Evolutionary conservation across 2,329 filamentous ascomycete species (phyloP).

Genomic region (Fusarium musae): DNA sequence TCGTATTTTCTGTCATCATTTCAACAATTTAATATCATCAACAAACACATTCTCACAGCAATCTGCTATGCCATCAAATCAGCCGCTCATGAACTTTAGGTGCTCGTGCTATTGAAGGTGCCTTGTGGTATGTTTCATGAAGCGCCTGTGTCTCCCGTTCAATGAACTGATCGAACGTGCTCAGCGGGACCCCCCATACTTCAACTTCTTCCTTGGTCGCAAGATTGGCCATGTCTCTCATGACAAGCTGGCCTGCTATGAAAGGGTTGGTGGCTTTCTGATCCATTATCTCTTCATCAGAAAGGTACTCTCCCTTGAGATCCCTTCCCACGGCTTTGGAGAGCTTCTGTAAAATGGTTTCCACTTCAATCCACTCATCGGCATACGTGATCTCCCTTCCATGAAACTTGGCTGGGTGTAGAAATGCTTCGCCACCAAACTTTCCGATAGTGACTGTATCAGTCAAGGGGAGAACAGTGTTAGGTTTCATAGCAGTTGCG

Average conservation of each 20-base stretch:
- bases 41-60: neutral
- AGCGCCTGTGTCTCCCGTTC: slow-evolving; percentile 51
- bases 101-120: neutral
- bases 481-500: slow-evolving; percentile 48
- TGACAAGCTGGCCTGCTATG: slow-evolving; percentile 51
- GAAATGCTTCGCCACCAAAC: slow-evolving; percentile 57
- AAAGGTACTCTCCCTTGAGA: slow-evolving; percentile 52
- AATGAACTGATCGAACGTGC: slow-evolving; percentile 57
- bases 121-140: slow-evolving; percentile 43
- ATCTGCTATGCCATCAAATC: neutral
- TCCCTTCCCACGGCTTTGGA: slow-evolving; percentile 48
- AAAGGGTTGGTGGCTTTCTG: slow-evolving; percentile 52
- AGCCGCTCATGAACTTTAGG: too few species aligned
- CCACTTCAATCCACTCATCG: slow-evolving; percentile 52
- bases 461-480: slow-evolving; percentile 55
- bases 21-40: neutral
- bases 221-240: slow-evolving; percentile 50
- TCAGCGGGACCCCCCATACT: slow-evolving; percentile 54
- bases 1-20: neutral
- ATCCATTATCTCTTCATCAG: slow-evolving; percentile 54
- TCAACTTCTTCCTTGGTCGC: slow-evolving; percentile 51
- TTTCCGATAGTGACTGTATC: slow-evolving; percentile 60
- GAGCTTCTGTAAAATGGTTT: slow-evolving; percentile 52
- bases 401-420: slow-evolving; percentile 54
- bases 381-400: slow-evolving; percentile 54